Base-by-base conservation (phyloP, 2,329 filamentous ascomycete species). In the Drechslerella dactyloides region DNA sequence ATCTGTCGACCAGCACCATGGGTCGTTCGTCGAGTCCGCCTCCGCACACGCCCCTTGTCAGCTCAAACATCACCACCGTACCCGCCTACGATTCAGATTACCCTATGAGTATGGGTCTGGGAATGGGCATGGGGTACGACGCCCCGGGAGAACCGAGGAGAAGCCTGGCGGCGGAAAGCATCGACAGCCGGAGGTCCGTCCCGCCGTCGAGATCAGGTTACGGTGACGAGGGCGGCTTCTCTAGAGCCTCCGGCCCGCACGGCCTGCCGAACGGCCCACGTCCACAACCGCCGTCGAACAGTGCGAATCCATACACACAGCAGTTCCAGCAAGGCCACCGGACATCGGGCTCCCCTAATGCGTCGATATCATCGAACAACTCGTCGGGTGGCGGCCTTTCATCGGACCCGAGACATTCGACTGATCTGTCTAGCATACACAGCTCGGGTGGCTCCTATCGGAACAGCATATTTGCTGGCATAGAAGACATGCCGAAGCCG, bases 361-460 rank as follows among this genome's bases (percentile, higher is more conserved):
- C 58, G 76, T 77, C 63, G 77, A 81, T 63, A 78, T 79, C 57
- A 78, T 80, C 23, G 81, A 80, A 52, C 19, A 78, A 77, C 61
- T 80, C 78, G 4, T 77, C 76, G 21, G 81, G 80, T 11, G 82
- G 58, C 40, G 35, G 10, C 4, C 33, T 48, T 4, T 59, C 68
- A 1, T 80, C 80, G 37, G 84, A 83, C 76, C 84, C 84, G 44
- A 82, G 85, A 76, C 81, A 81, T 50, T 87, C 85, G 15, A 83
- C 85, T 68, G 87, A 89, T 77, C 86, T 87, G 76, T 83, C 84
- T 65, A 89, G 86, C 79, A 81, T 89, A 74, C 84, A 87, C 78
- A 74, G 66, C 62, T 73, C 73, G 40, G 66, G 69, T 40, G 68
- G 65, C 35, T 65, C 64, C 11, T 66, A 74, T 44, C 62, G 73